Conservation (phyloP, 164 flowering plant species). For the Buxus sempervirens region DNA sequence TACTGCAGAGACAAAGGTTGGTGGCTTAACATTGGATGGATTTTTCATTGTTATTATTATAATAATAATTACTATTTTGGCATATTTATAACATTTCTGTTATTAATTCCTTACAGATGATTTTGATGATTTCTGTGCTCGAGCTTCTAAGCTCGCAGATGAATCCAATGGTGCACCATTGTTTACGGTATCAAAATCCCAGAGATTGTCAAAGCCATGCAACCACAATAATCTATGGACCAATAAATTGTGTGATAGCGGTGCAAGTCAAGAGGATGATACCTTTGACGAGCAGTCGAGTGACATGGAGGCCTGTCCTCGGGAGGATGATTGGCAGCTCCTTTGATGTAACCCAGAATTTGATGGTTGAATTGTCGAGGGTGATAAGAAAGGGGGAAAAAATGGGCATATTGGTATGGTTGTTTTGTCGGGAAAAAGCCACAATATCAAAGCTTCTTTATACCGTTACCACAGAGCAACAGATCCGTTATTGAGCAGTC, state of each 20-base stretch:
- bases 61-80: background rate
- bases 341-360: constrained; percentile 34
- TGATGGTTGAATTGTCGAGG: background rate
- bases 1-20: constrained; percentile 80
- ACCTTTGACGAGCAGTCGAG: constrained; percentile 21
- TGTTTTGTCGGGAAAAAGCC: too few relatives aligned
- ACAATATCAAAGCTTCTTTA: too few relatives aligned
- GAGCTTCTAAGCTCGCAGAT: constrained; percentile 67
- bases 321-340: constrained; percentile 89
- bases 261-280: constrained; percentile 21
- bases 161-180: constrained; percentile 84
- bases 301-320: constrained; percentile 23
- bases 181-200: constrained; percentile 58
- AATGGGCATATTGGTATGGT: too few relatives aligned
- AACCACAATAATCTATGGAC: constrained; percentile 16
- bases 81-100: background rate
- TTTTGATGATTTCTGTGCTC: constrained; percentile 77
- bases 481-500: too few relatives aligned
- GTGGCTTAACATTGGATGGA: background rate
- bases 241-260: constrained; percentile 2
- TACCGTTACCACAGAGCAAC: too few relatives aligned
- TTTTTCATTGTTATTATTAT: background rate
- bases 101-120: constrained; percentile 49
- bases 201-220: constrained; percentile 20
- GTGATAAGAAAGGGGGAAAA: background rate